Percentiles rank a stretch among this genome's conserved stretches.
phyloP scores from a whole-genome alignment of 2,329 filamentous ascomycete species.

The Onygenales sp. region DNA sequence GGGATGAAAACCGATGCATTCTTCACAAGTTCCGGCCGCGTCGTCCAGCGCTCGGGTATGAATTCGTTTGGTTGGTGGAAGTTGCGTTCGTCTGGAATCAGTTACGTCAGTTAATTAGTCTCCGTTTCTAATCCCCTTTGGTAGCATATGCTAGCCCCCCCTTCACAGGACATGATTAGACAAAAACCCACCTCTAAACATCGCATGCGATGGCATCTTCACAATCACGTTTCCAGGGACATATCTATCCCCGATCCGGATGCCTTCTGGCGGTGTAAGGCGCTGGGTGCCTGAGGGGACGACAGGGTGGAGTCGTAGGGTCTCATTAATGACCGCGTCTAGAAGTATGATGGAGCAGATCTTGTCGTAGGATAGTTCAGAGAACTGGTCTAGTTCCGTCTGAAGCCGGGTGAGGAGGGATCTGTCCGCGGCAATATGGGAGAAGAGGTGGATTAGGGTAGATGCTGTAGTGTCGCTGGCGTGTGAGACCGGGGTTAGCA shows the following conservation, averaged over 20 bases:
- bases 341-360: constrained; percentile 9
- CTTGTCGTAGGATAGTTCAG: background rate
- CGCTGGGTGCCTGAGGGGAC: constrained; percentile 28
- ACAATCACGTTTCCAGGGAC: constrained; percentile 15
- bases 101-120: background rate
- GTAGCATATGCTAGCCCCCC: background rate
- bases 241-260: constrained; percentile 11
- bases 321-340: constrained; percentile 31
- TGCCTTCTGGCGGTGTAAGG: constrained; percentile 24
- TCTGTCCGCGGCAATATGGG: too few relatives aligned
- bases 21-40: constrained; percentile 12
- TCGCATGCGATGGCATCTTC: constrained; percentile 14
- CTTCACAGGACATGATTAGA: background rate
- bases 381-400: background rate
- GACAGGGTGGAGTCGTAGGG: constrained; percentile 33
- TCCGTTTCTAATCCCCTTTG: background rate
- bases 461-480: background rate
- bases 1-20: constrained; percentile 14
- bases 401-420: background rate
- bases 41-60: constrained; percentile 18
- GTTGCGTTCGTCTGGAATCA: background rate
- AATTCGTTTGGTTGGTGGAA: constrained; percentile 10
- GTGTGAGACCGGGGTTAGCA: background rate
- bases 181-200: constrained; percentile 16
- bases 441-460: background rate